Evolutionary conservation across 768 basidiomycete genomes (phyloP), one percentile per base, ranked within the genome.

Genomic region (Suillus ampliporus): DNA sequence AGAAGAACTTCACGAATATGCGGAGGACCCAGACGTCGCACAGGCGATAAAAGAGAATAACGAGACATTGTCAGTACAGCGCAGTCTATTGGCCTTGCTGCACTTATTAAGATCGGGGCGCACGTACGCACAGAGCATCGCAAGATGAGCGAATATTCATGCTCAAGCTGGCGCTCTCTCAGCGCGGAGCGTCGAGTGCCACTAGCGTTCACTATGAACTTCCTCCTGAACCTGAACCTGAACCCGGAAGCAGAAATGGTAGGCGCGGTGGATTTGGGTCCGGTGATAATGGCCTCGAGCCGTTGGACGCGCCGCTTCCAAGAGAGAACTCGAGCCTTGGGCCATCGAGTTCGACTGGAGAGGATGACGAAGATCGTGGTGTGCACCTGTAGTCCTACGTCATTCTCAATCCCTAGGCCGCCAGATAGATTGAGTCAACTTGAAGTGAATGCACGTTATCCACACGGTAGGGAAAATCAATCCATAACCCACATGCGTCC

Each of bases 121-220:
- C 68, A 57, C 73, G 51, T 17, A 34, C 61, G 37, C 65, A 31
- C 68, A 94, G 92, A 65, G 89, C 83, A 8, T 91, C 92, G 10
- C 92, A 94, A 75, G 84, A 89, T 69, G 92, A 94, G 69, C 82
- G 92, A 23, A 84, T 92, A 62, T 76, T 77, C 31, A 91, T 93
- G 57, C 80, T 92, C 57, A 85, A 83, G 72, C 77, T 88, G 68
- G 90, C 88, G 8, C 75, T 92, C 60, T 75, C 77, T 21, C 83
- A 88, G 69, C 90, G 89, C 67, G 89, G 89, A 23, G 58, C 51
- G 21, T 59, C 19, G 58, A 51, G 34, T 41, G 26, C 38, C 1
- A 59, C 17, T 21, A 19, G 51, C 52, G 13, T 52, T 57, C 51
- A 34, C 21, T 51, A 56, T 26, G 54, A 56, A 6, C 38, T 56